Base-by-base conservation (phyloP, 148 eudicot genomes). In the Chenopodium berlandieri region DNA sequence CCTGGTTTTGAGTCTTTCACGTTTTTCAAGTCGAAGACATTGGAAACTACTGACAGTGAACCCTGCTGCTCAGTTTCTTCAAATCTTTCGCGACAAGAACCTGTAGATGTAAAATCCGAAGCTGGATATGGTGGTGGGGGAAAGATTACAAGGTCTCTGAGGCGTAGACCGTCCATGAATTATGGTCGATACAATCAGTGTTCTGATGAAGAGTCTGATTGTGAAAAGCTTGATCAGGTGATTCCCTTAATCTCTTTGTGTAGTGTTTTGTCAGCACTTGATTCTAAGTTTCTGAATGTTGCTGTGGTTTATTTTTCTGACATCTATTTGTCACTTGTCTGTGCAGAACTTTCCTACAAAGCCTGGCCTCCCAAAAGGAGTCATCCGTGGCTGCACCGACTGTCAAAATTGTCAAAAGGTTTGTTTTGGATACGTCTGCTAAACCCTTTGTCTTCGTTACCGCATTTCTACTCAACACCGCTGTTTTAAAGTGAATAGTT, bases 321-420 rank as follows among this genome's bases (percentile, higher is more conserved):
- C 54, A 9, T 48, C 65, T 44, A 40, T 44, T 14, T 48, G 4
- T 44, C 65, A 31, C 68, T 79, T 58, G 40, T 89, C 30, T 79
- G 32, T 84, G 84, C 89, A 96, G 99, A 88, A 88, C 67, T 71
- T 82, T 22, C 79, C 88, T 67, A 20, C 75, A 44, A 91, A 83
- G 73, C 80, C 87, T 69, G 79, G 81, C 75, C 95, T 97, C 22
- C 95, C 99, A 3, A 90, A 88, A 86, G 99, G 99, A 58, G 98
- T 97, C 69, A 81, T 94, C 47, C 98, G 98, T 81, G 99, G 99
- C 37, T 97, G 98, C 77, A 71, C 84, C 76, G 91, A 82, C 20
- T 94, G 99, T 86, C 85, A 71, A 31, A 87, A 86, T 83, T 97
- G 98, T 89, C 98, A 94, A 83, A 94, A 91, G 99, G 99, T 97